A percentile compares a stretch with the other conserved stretches of the same genome.
These are phyloP conservation scores for Polyporus arcularius DNA, from an alignment of 768 basidiomycete genomes.

Conservation along the genomic window DNA sequence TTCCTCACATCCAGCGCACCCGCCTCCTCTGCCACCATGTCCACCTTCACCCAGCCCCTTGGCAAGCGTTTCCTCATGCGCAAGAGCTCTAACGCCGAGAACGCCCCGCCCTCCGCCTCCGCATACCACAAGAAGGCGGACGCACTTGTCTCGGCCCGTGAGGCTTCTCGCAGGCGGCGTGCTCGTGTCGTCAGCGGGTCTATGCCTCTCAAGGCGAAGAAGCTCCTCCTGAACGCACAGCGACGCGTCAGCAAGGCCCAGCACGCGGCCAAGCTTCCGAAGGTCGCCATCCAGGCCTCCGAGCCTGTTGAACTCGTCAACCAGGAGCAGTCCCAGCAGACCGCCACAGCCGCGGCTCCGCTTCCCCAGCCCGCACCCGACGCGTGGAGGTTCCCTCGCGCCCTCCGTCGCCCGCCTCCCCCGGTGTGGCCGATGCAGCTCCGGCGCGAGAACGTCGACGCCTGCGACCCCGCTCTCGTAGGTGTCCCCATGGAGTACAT, in stretches of 20 bases:
- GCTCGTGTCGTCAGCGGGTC: constrained; percentile 21
- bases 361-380: constrained; percentile 22
- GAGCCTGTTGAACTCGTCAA: neutral
- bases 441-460: constrained; percentile 51
- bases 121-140: constrained; percentile 18
- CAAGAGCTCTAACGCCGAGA: constrained; percentile 30
- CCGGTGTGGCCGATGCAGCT: constrained; percentile 40
- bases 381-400: constrained; percentile 68
- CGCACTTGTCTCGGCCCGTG: constrained; percentile 18
- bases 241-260: constrained; percentile 17
- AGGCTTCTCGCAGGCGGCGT: constrained; percentile 22
- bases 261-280: neutral
- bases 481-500: constrained; percentile 66
- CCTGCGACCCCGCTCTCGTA: constrained; percentile 53
- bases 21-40: constrained; percentile 2
- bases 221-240: constrained; percentile 16
- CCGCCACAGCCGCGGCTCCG: constrained; percentile 18
- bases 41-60: constrained; percentile 11
- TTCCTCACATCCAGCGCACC: neutral
- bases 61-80: constrained; percentile 20
- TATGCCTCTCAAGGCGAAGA: constrained; percentile 15
- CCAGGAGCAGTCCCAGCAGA: neutral
- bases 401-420: constrained; percentile 62
- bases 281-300: neutral
- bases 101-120: constrained; percentile 14